A percentile compares a stretch with the other conserved stretches of the same genome.
Conservation (phyloP, 1,284 basidiomycete genomes). For the Volvariella surrecta region DNA sequence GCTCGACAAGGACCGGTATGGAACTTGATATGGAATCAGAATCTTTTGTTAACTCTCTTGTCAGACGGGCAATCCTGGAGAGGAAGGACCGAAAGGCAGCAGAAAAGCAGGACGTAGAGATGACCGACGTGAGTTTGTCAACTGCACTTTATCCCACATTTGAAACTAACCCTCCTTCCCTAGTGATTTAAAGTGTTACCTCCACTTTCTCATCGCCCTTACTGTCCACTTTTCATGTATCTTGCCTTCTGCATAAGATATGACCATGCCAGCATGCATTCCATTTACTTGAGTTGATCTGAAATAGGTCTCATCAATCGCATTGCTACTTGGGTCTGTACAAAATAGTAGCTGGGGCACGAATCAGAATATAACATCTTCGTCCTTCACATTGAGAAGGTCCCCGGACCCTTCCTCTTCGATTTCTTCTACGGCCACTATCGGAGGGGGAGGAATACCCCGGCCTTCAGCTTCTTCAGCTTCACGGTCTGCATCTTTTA, state of each 20-base stretch:
- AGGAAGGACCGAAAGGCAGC: conserved; percentile 71
- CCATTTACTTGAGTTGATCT: not conserved
- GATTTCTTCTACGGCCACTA: conserved; percentile 22
- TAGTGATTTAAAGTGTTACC: conserved; percentile 4
- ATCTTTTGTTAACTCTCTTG: conserved; percentile 3
- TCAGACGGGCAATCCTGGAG: conserved; percentile 72
- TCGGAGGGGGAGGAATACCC: conserved; percentile 14
- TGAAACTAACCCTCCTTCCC: not conserved
- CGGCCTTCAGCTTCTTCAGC: conserved; percentile 11
- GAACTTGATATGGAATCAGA: conserved; percentile 5
- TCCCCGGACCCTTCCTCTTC: conserved; percentile 34
- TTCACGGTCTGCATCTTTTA: conserved; percentile 28
- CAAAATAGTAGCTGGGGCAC: conserved; percentile 7
- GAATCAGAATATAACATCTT: conserved; percentile 82
- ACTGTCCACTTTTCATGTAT: conserved; percentile 15
- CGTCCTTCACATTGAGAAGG: conserved; percentile 79
- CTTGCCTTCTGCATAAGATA: conserved; percentile 13
- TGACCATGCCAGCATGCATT: not conserved
- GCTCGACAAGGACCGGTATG: conserved; percentile 79
- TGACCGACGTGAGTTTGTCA: conserved; percentile 61
- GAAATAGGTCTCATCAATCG: not conserved
- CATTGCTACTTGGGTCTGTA: conserved; percentile 13
- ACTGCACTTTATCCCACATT: conserved; percentile 10
- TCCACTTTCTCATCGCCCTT: conserved; percentile 15
- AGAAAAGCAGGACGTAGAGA: conserved; percentile 55